Percentiles rank a stretch among this genome's conserved stretches.
Evolutionary conservation across 345 rosid genomes (phyloP).

Genomic region (Cardamine chenopodiifolia): DNA sequence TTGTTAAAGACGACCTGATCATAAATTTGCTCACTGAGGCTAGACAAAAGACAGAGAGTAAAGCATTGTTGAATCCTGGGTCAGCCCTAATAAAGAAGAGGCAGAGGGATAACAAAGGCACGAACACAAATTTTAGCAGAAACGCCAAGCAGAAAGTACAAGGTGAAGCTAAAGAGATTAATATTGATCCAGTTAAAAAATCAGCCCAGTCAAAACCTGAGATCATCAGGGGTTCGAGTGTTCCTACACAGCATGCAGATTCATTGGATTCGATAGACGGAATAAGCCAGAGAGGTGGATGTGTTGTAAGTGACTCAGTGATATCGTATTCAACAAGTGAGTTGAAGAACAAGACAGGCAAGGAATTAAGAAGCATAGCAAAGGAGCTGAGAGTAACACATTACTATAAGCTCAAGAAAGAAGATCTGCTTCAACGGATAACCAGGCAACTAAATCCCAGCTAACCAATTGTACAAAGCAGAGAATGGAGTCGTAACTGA

Average conservation of each 20-base stretch:
- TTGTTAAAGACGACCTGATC: slow-evolving; percentile 37
- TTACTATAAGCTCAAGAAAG: slow-evolving; percentile 54
- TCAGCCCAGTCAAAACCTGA: slow-evolving; percentile 18
- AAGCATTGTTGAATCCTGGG: slow-evolving; percentile 35
- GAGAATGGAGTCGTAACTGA: slow-evolving; percentile 23
- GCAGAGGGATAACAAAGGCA: slow-evolving; percentile 16
- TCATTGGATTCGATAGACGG: slow-evolving; percentile 32
- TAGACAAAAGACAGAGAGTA: slow-evolving; percentile 42
- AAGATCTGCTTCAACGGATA: slow-evolving; percentile 50
- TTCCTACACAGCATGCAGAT: slow-evolving; percentile 31
- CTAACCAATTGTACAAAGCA: slow-evolving; percentile 41
- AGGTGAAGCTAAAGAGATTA: slow-evolving; percentile 37
- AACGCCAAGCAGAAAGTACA: slow-evolving; percentile 41
- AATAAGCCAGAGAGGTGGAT: slow-evolving; percentile 29
- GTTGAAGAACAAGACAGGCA: slow-evolving; percentile 51
- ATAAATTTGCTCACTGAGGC: slow-evolving; percentile 36
- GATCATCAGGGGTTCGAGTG: slow-evolving; percentile 34
- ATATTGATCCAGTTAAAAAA: slow-evolving; percentile 11
- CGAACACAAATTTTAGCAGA: slow-evolving; percentile 33
- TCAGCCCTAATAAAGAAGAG: slow-evolving; percentile 39
- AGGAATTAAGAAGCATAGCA: slow-evolving; percentile 59
- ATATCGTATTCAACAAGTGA: slow-evolving; percentile 25
- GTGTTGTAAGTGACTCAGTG: slow-evolving; percentile 32
- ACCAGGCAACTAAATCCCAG: slow-evolving; percentile 32
- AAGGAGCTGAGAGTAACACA: slow-evolving; percentile 49